Conservation (phyloP, 169 alveolate genomes). For the Eimeria tenella region DNA sequence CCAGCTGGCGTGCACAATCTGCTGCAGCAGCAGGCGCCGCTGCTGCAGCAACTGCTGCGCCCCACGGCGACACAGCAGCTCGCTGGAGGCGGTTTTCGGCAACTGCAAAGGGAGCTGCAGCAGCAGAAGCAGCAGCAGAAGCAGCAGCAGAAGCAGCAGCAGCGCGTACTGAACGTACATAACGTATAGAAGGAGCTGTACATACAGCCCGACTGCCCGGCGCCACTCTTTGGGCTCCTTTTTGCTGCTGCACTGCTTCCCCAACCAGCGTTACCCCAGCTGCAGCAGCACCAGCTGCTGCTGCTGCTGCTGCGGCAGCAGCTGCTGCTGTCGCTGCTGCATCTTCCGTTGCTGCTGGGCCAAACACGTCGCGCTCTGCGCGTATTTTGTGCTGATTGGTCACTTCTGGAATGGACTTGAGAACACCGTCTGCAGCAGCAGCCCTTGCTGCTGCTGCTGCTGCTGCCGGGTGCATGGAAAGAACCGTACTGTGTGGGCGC, state of each 20-base stretch:
- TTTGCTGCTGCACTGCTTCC: conserved; percentile 23
- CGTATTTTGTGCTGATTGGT: not conserved
- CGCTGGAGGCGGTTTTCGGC: not conserved
- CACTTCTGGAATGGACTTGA: not conserved
- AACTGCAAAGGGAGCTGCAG: not conserved
- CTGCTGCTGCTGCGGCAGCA: not conserved
- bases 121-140: conserved; percentile 8
- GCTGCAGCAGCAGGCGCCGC: not conserved
- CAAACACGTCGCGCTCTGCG: not conserved
- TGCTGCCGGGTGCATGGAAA: not conserved
- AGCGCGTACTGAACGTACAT: not conserved
- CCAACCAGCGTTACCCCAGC: not conserved
- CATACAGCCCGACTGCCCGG: not conserved
- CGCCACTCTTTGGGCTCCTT: not conserved
- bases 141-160: conserved; percentile 27
- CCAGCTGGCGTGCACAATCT: not conserved
- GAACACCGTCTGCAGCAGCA: not conserved
- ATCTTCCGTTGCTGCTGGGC: not conserved
- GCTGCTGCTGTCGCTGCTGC: not conserved
- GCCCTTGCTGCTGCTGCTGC: not conserved
- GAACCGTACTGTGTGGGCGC: not conserved
- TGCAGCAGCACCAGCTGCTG: not conserved
- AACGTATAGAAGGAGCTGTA: conserved; percentile 3
- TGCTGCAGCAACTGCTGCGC: not conserved
- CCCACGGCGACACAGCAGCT: conserved; percentile 29